These are phyloP conservation scores for Bacidia rubella DNA, from an alignment of 495 filamentous ascomycete genomes.

Conservation along the genomic window DNA sequence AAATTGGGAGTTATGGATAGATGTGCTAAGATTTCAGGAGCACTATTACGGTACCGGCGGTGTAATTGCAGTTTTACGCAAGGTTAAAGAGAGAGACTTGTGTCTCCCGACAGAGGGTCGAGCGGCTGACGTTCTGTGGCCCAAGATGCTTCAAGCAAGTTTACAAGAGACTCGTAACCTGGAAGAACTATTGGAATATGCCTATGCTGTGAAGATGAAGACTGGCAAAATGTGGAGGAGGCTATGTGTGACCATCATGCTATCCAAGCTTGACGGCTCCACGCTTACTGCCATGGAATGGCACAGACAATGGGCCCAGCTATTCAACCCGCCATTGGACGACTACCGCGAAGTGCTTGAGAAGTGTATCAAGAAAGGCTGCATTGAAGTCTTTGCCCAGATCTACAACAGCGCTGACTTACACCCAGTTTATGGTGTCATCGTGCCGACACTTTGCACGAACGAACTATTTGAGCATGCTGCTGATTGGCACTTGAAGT, in stretches of 20 bases:
- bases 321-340: slow-evolving; percentile 19
- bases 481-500: slow-evolving; percentile 44
- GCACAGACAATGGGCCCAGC: slow-evolving; percentile 29
- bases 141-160: slow-evolving; percentile 36
- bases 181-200: slow-evolving; percentile 39
- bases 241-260: slow-evolving; percentile 38
- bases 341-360: slow-evolving; percentile 28
- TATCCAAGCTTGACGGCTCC: slow-evolving; percentile 29
- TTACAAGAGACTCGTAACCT: slow-evolving; percentile 35
- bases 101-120: slow-evolving; percentile 35
- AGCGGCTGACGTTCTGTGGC: slow-evolving; percentile 44
- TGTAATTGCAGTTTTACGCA: slow-evolving; percentile 47
- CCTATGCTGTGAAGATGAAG: slow-evolving; percentile 33
- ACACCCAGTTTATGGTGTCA: slow-evolving; percentile 45
- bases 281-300: slow-evolving; percentile 31
- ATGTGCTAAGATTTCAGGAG: slow-evolving; percentile 46
- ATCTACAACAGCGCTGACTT: slow-evolving; percentile 39
- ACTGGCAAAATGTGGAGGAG: slow-evolving; percentile 31
- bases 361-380: slow-evolving; percentile 14
- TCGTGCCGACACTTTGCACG: slow-evolving; percentile 43
- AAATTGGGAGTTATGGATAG: slow-evolving; percentile 51
- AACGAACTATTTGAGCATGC: slow-evolving; percentile 36
- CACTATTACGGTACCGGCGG: slow-evolving; percentile 47
- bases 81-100: slow-evolving; percentile 35
- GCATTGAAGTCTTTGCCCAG: slow-evolving; percentile 20